Evolutionary conservation across 257 asterid genomes (phyloP), one percentile per base, ranked within the genome.

Genomic region (Ilex asprella): DNA sequence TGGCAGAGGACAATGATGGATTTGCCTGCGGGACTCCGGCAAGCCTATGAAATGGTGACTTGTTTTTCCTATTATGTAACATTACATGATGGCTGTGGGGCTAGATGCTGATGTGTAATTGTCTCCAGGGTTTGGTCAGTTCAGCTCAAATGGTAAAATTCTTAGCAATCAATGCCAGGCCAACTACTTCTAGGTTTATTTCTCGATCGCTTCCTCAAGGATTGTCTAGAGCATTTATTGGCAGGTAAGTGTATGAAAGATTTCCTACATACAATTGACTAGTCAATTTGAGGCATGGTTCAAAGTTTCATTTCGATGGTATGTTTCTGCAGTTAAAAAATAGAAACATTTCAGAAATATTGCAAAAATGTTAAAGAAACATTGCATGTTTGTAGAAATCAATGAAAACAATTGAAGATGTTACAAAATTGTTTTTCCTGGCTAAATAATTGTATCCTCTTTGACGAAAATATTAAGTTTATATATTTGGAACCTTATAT

Each of bases 1-100:
- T 93, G 99, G 99, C 96, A 89, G 76, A 89, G 80, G 86, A 89
- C 99, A 49, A 79, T 89, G 78, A 84, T 87, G 87, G 99, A 93
- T 82, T 87, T 93, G 71, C 97, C 99, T 46, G 90, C 95, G 65
- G 99, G 99, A 67, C 75, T 93, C 16, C 86, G 99, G 58, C 99
- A 93, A 80, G 97, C 97, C 64, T 93, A 82, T 73, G 97, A 93
- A 79, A 84, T 93, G 99, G 99, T 93, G 82, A 74, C 16, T 60
- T 31, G 58, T 63, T 30, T 53, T 67, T 55, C 41, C n/a, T 44
- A 15, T 31, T 51, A 53, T 30, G 43, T 55, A 31, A 52, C 55
- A 49, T 11, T 59, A 61, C 55, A 63, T 58, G 66, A 59, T 64
- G 56, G 50, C 51, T 31, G 46, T 16, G 47, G 55, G 49, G 46